Conservation (phyloP, 2,329 filamentous ascomycete genomes). For the Aspergillus tanneri region DNA sequence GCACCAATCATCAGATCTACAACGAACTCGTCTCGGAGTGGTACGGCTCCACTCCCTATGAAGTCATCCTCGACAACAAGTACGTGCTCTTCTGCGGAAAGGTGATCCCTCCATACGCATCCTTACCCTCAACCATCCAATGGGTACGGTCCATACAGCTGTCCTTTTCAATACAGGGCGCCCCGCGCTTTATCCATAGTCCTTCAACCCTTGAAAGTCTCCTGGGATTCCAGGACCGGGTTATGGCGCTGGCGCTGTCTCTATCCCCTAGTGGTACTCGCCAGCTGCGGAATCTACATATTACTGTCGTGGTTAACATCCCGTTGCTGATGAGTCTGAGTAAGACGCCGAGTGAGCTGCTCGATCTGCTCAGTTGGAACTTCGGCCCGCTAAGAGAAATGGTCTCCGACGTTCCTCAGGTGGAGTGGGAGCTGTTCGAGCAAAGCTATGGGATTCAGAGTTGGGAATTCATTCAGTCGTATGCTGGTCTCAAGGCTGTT, state of each 20-base stretch:
- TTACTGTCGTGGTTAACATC: slow-evolving; percentile 10
- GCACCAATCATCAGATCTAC: slow-evolving; percentile 11
- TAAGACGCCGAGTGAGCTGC: slow-evolving; percentile 12
- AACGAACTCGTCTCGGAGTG: slow-evolving; percentile 11
- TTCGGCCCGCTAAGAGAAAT: slow-evolving; percentile 3
- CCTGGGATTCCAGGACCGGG: slow-evolving; percentile 7
- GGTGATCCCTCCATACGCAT: slow-evolving; percentile 9
- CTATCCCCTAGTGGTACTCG: neutral
- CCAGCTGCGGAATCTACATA: neutral
- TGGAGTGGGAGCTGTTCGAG: slow-evolving; percentile 10
- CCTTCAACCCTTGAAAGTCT: slow-evolving; percentile 7
- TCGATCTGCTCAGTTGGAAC: slow-evolving; percentile 12
- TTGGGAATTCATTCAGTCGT: slow-evolving; percentile 8
- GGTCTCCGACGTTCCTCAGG: neutral
- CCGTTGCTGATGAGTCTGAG: slow-evolving; percentile 13
- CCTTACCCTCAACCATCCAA: slow-evolving; percentile 9
- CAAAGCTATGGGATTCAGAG: slow-evolving; percentile 15
- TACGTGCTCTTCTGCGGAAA: slow-evolving; percentile 15
- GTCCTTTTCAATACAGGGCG: slow-evolving; percentile 10
- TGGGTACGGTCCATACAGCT: slow-evolving; percentile 8
- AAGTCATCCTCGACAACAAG: slow-evolving; percentile 11
- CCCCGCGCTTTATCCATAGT: slow-evolving; percentile 6
- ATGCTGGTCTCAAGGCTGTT: slow-evolving; percentile 2
- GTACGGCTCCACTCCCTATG: slow-evolving; percentile 12
- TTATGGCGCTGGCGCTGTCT: neutral